Evolutionary conservation across 2,329 filamentous ascomycete genomes (phyloP).

Genomic region (Hansfordia pulvinata): DNA sequence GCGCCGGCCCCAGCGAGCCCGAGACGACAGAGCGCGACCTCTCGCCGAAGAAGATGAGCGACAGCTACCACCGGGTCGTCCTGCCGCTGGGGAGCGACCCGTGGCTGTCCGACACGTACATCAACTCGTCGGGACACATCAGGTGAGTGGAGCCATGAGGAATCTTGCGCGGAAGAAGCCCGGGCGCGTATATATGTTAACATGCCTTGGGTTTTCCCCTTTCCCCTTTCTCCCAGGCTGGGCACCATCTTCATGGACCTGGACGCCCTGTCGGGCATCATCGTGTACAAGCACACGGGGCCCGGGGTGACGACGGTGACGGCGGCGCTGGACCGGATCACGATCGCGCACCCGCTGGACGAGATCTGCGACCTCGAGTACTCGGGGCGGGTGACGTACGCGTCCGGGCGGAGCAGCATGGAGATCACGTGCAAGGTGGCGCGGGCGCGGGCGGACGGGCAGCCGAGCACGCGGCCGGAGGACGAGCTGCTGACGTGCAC

Average conservation of each 20-base stretch:
- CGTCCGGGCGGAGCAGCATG: conserved; percentile 58
- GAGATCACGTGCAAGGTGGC: conserved; percentile 64
- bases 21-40: conserved; percentile 34
- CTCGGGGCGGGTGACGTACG: conserved; percentile 49
- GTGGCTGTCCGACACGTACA: conserved; percentile 65
- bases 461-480: conserved; percentile 30
- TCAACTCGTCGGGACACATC: conserved; percentile 64
- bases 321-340: conserved; percentile 34
- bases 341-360: conserved; percentile 54
- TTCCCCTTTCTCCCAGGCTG: conserved; percentile 26
- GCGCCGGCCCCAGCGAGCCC: conserved; percentile 10
- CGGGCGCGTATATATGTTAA: conserved; percentile 1
- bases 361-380: conserved; percentile 71
- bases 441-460: conserved; percentile 46
- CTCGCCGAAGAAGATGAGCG: conserved; percentile 54
- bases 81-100: conserved; percentile 60
- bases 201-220: not conserved
- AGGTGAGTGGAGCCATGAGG: conserved; percentile 37
- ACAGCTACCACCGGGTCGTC: conserved; percentile 57
- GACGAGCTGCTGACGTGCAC: conserved; percentile 33
- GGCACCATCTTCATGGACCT: conserved; percentile 70
- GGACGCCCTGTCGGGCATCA: conserved; percentile 62
- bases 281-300: conserved; percentile 58
- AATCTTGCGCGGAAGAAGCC: conserved; percentile 1
- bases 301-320: conserved; percentile 36